Base-by-base conservation (phyloP, 176 grass and related monocot species). In the Oryza brachyantha region DNA sequence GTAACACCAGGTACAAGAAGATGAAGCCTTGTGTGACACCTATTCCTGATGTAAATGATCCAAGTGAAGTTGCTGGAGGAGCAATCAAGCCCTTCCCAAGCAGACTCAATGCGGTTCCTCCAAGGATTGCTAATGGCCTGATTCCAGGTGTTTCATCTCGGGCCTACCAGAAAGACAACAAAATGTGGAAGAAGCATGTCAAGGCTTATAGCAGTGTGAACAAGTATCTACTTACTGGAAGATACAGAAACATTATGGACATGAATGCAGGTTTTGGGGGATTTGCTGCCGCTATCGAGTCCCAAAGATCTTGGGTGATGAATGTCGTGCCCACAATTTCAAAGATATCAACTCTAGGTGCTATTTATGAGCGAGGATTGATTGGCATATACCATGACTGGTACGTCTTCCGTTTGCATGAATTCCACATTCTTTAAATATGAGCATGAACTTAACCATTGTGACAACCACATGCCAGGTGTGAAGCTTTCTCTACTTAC, bases 361-460 rank as follows among this genome's bases (percentile, higher is more conserved):
- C 88, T 84, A 78, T 97, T 68, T 97, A 97, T 54, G 87, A 97
- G 67, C 75, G 93, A 74, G 93, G 93, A 32, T 66, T 97, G 82
- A 93, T 97, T 64, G 93, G 93, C 79, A 97, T 93, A 79, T 97
- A 97, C 58, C 93, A 97, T 73, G 90, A 97, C 71, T 97, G 93
- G 93, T 97, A 90, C 74, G 84, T 0, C 35, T 38, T 50, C 77
- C 54, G 2, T 24, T 77, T 13, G 5, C 52, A 41, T 25, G 36
- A 72, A 32, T 66, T 10, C 6, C 61, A 6, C 12, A 29, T 55
- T 50, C 8, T 43, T 8, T 42, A 72, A 85, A 76, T 10, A 10
- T 58, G 8, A 24, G 6, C 73, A 81, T 7, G 10, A 60, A 32
- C 66, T 85, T 85, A 72, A 19, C 55, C 35, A 59, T 29, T 57